Percentiles rank a stretch among this genome's conserved stretches.
phyloP scores from a whole-genome alignment of 2,329 filamentous ascomycete species.

The Chaetothyriales sp. region DNA sequence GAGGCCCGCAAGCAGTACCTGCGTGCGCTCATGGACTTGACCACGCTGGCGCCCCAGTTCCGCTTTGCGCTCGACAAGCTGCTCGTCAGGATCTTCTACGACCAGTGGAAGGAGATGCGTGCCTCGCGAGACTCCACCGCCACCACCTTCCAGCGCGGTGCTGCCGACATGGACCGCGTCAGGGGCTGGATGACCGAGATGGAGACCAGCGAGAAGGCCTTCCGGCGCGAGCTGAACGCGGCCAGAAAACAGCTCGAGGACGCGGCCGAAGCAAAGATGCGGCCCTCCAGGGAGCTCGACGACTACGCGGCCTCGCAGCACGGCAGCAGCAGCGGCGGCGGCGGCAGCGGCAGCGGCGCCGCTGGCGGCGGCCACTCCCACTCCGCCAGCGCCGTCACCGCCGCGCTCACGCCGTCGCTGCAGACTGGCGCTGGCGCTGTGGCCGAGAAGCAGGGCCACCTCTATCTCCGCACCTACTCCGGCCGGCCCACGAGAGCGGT shows the following conservation, averaged over 20 bases:
- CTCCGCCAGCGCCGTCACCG: slow-evolving; percentile 35
- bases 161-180: slow-evolving; percentile 75
- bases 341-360: too few species aligned
- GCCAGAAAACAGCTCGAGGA: slow-evolving; percentile 75
- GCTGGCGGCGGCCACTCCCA: slow-evolving; percentile 55
- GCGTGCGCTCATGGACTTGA: slow-evolving; percentile 87
- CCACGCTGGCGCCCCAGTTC: slow-evolving; percentile 72
- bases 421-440: slow-evolving; percentile 35
- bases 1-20: slow-evolving; percentile 84
- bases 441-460: slow-evolving; percentile 83
- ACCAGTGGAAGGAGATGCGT: slow-evolving; percentile 80
- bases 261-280: slow-evolving; percentile 52
- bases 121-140: slow-evolving; percentile 52
- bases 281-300: slow-evolving; percentile 82
- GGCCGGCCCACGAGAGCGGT: slow-evolving; percentile 82
- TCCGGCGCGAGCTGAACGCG: slow-evolving; percentile 65
- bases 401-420: slow-evolving; percentile 34
- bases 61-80: slow-evolving; percentile 73
- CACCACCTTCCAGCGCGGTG: slow-evolving; percentile 51
- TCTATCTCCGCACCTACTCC: slow-evolving; percentile 66
- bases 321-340: too few species aligned
- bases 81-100: slow-evolving; percentile 68
- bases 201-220: slow-evolving; percentile 73
- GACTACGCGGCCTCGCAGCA: slow-evolving; percentile 83
- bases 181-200: slow-evolving; percentile 89